phyloP scores from a whole-genome alignment of 768 basidiomycete species.

The Plicaturopsis crispa region DNA sequence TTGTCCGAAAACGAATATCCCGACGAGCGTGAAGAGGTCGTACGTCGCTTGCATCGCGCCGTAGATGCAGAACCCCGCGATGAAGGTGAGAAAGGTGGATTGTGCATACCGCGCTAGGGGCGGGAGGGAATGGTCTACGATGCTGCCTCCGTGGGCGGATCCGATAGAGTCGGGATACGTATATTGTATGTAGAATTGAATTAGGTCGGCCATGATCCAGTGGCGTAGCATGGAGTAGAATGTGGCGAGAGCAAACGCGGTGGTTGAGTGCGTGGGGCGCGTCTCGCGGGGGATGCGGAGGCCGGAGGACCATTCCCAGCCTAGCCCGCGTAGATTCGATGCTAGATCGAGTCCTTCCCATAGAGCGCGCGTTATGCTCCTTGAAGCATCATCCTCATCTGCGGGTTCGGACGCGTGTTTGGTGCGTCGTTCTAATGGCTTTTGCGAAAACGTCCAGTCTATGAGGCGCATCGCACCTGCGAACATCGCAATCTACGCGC shows the following conservation, averaged over 20 bases:
- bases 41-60: slow-evolving; percentile 35
- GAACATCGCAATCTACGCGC: slow-evolving; percentile 27
- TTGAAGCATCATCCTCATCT: slow-evolving; percentile 1
- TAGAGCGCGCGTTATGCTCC: slow-evolving; percentile 9
- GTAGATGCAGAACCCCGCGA: slow-evolving; percentile 38
- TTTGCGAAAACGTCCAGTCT: slow-evolving; percentile 30
- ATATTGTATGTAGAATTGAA: too few relatives aligned
- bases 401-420: too few relatives aligned
- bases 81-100: slow-evolving; percentile 34
- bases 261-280: slow-evolving; percentile 28
- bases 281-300: slow-evolving; percentile 23
- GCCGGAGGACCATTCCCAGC: slow-evolving; percentile 52
- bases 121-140: slow-evolving; percentile 27
- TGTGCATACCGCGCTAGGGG: slow-evolving; percentile 24
- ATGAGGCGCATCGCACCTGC: slow-evolving; percentile 28
- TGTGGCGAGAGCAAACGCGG: slow-evolving; percentile 28
- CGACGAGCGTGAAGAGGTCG: slow-evolving; percentile 32
- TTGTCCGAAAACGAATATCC: slow-evolving; percentile 39
- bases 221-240: slow-evolving; percentile 24
- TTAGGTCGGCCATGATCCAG: slow-evolving; percentile 36
- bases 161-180: too few relatives aligned
- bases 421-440: slow-evolving; percentile 27
- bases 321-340: slow-evolving; percentile 46
- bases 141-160: slow-evolving; percentile 22
- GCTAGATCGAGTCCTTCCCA: slow-evolving; percentile 43